These are phyloP conservation scores for Ascochyta clinopodiicola DNA, from an alignment of 2,329 filamentous ascomycete species.

Conservation along the genomic window DNA sequence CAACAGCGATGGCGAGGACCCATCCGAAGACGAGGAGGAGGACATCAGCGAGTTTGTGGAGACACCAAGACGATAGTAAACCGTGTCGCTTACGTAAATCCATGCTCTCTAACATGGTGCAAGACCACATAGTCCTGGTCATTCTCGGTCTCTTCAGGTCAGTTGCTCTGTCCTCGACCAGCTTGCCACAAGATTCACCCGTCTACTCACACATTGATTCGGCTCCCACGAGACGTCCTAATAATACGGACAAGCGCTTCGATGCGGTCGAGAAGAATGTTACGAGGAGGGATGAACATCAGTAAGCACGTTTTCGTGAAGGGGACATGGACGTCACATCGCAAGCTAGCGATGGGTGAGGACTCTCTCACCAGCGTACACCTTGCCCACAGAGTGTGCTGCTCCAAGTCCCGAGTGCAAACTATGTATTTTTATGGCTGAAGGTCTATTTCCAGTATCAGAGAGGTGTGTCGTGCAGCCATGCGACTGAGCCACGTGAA, in stretches of 20 bases:
- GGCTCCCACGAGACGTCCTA: background rate
- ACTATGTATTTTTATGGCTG: background rate
- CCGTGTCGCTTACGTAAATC: background rate
- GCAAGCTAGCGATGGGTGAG: background rate
- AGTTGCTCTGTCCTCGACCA: too few species aligned
- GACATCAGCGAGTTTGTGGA: conserved; percentile 26
- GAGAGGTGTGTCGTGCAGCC: background rate
- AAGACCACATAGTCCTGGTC: too few species aligned
- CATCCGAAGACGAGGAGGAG: conserved; percentile 22
- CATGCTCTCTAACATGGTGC: too few species aligned
- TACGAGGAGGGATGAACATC: background rate
- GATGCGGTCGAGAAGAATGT: background rate
- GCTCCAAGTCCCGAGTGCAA: background rate
- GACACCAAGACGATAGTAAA: conserved; percentile 15
- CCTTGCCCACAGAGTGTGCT: background rate
- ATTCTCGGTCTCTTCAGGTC: too few species aligned
- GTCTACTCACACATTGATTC: too few species aligned
- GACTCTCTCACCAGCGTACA: background rate
- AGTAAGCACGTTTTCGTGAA: background rate
- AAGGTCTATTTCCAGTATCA: background rate
- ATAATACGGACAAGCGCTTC: background rate
- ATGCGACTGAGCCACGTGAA: background rate
- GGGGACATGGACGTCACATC: background rate
- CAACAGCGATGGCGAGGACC: conserved; percentile 7
- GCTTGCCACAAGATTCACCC: too few species aligned